phyloP scores from a whole-genome alignment of 169 alveolate genomes.

The Miamiensis avidus region DNA sequence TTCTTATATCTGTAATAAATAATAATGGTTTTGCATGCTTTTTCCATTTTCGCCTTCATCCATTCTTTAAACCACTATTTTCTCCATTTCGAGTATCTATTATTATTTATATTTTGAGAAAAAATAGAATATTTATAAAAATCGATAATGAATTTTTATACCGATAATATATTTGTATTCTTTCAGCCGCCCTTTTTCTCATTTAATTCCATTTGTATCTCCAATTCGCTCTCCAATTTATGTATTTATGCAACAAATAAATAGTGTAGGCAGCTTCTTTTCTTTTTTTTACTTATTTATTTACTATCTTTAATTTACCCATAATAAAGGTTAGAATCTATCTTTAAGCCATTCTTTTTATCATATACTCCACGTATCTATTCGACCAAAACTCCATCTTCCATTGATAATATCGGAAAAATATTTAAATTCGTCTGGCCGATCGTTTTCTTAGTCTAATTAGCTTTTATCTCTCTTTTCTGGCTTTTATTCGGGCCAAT shows the following conservation, averaged over 20 bases:
- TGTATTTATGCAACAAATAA: no score
- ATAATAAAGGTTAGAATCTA: neutral
- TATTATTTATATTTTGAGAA: no score
- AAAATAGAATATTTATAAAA: no score
- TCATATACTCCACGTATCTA: neutral
- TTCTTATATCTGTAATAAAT: neutral
- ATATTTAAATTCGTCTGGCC: neutral
- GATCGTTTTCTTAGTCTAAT: neutral
- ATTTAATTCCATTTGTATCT: neutral
- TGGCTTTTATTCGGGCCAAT: neutral
- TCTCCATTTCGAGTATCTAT: no score
- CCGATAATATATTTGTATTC: neutral
- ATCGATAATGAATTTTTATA: no score
- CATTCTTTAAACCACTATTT: no score
- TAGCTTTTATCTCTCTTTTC: neutral
- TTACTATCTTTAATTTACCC: neutral
- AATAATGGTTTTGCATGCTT: no score
- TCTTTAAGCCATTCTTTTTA: neutral
- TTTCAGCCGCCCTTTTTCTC: neutral
- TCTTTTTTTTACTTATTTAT: neutral
- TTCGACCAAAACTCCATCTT: neutral
- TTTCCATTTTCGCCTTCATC: no score
- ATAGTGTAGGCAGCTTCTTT: neutral
- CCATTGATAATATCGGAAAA: neutral
- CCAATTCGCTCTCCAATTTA: neutral